Conservation (phyloP, 352 stramenopile genomes). For the Phytophthora fragariae region DNA sequence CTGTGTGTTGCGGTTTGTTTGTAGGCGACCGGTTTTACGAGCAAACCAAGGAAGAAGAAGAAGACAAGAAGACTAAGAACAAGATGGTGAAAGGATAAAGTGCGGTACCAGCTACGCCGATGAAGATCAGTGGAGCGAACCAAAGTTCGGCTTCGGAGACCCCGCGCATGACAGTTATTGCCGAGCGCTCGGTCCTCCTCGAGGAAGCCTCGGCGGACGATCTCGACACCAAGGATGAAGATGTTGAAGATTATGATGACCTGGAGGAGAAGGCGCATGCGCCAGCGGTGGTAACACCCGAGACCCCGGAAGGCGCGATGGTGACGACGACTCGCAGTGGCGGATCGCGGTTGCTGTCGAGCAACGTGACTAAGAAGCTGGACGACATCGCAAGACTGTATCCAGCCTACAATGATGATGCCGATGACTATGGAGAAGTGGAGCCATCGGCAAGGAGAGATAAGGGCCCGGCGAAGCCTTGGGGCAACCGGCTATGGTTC, state of each 20-base stretch:
- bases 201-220: background rate
- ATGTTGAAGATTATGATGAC: conserved; percentile 2
- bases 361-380: background rate
- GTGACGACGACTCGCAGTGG: background rate
- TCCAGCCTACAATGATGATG: no score
- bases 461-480: no score
- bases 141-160: background rate
- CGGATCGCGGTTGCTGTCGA: background rate
- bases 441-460: background rate
- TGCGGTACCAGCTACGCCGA: conserved; percentile 10
- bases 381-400: background rate
- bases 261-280: conserved; percentile 2
- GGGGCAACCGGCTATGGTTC: background rate
- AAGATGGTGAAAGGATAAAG: conserved; percentile 19
- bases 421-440: background rate
- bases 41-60: background rate
- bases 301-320: background rate
- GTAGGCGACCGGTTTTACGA: background rate
- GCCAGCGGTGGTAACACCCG: background rate
- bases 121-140: background rate
- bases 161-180: background rate
- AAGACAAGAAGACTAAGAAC: conserved; percentile 12
- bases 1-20: background rate
- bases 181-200: conserved; percentile 9
- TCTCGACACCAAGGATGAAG: background rate